Evolutionary conservation across 148 eudicot species (phyloP), one percentile per base, ranked within the genome.

Genomic region (Chenopodium quinoa): DNA sequence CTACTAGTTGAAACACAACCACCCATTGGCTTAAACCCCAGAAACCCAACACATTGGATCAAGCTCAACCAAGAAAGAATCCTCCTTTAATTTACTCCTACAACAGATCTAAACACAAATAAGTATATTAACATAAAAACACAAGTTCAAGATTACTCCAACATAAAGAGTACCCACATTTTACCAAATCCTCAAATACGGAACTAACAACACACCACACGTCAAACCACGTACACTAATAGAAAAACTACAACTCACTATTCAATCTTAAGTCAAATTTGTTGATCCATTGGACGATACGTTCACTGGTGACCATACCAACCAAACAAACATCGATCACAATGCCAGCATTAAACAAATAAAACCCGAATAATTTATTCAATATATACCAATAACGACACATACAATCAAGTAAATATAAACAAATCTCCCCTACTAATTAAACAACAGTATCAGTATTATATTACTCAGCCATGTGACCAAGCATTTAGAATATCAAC

Each of bases 1-100:
- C 91, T 89, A 82, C 93, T 87, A 77, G 93, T 87, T 40, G 99
- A 97, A 82, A 91, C 73, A 83, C 99, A 97, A 52, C 94, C 89
- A 76, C 99, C 99, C 99, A 97, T 97, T 82, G 79, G 74, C 82
- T 88, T 89, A 89, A 81, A 84, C 75, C 82, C 69, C 83, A 76
- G 81, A 84, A 50, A 74, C 19, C 77, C 76, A 83, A 69, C 76
- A 80, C 91, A 90, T 91, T 73, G 74, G 31, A 75, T 80, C 71
- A 81, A 84, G 54, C 68, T 67, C 75, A 86, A 68, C 79, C 52
- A 37, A 63, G 34, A 6, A 67, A 82, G 50, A 65, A 80, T 76
- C 83, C 79, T 83, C 32, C 4, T 63, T 27, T 73, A 65, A 46
- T 75, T 47, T 34, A 63, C 14, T 60, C 82, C 76, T 80, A 37